phyloP scores from a whole-genome alignment of 1,284 basidiomycete species.

The Earliella scabrosa region DNA sequence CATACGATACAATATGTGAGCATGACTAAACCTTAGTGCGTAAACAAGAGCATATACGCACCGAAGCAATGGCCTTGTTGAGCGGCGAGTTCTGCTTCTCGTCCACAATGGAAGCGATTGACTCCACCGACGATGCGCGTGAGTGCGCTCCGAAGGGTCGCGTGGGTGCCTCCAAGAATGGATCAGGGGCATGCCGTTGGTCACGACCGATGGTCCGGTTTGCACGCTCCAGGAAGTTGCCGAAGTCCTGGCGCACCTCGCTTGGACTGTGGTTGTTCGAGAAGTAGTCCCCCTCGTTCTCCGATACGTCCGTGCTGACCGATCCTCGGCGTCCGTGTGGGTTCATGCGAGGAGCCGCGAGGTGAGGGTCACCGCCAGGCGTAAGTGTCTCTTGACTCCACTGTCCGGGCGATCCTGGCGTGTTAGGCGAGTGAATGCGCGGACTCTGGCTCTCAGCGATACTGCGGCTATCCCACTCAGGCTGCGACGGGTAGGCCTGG shows the following conservation, averaged over 20 bases:
- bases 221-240: constrained; percentile 82
- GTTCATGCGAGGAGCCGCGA: constrained; percentile 36
- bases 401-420: constrained; percentile 60
- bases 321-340: constrained; percentile 48
- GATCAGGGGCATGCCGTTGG: constrained; percentile 77
- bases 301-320: constrained; percentile 52
- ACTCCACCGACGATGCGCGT: constrained; percentile 81
- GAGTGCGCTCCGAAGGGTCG: constrained; percentile 84
- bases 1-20: background rate
- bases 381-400: constrained; percentile 63
- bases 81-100: constrained; percentile 88
- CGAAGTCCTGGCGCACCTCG: constrained; percentile 55
- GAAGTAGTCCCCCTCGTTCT: constrained; percentile 65
- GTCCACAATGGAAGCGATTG: constrained; percentile 87
- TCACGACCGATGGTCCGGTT: constrained; percentile 83
- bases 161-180: constrained; percentile 77
- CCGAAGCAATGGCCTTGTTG: constrained; percentile 90
- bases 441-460: constrained; percentile 39
- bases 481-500: constrained; percentile 53
- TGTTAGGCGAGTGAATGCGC: constrained; percentile 39
- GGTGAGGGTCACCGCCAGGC: constrained; percentile 41
- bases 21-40: no score
- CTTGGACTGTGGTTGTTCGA: constrained; percentile 42
- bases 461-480: constrained; percentile 58
- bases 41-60: constrained; percentile 39